phyloP scores from a whole-genome alignment of 768 basidiomycete genomes.

The Hebeloma cylindrosporum region DNA sequence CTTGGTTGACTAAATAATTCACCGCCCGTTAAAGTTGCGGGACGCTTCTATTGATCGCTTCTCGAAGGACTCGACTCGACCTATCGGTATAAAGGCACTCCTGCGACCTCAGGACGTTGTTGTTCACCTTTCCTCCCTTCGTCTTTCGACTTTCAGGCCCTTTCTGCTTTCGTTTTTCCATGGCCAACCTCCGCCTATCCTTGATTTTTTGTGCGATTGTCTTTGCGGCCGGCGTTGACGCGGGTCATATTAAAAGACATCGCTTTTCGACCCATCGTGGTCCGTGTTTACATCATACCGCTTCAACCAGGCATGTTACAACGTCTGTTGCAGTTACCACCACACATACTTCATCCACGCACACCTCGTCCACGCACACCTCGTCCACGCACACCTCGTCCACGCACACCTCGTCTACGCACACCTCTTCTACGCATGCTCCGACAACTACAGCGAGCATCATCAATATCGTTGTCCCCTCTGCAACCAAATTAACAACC shows the following conservation, averaged over 20 bases:
- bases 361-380: not conserved
- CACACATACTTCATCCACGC: not conserved
- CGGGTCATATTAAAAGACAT: constrained; percentile 16
- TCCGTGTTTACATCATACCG: constrained; percentile 19
- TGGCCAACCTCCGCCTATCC: constrained; percentile 14
- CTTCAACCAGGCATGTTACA: constrained; percentile 5
- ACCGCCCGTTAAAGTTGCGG: too few species aligned
- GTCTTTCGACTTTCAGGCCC: constrained; percentile 2
- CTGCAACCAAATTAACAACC: constrained; percentile 8
- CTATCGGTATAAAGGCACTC: not conserved
- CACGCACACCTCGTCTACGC: not conserved
- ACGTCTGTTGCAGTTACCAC: not conserved
- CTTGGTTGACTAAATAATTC: too few species aligned
- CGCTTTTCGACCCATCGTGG: constrained; percentile 11
- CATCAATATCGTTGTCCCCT: constrained; percentile 2
- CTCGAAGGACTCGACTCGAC: constrained; percentile 3
- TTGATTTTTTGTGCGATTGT: constrained; percentile 14
- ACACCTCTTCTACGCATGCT: not conserved
- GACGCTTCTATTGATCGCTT: constrained; percentile 11
- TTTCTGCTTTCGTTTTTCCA: constrained; percentile 8
- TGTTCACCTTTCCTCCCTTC: constrained; percentile 4
- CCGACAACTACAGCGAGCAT: not conserved
- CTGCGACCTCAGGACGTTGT: constrained; percentile 4
- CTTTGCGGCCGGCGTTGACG: constrained; percentile 21
- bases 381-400: not conserved